These are phyloP conservation scores for Podaxis sp. DNA, from an alignment of 768 basidiomycete species.

Conservation along the genomic window DNA sequence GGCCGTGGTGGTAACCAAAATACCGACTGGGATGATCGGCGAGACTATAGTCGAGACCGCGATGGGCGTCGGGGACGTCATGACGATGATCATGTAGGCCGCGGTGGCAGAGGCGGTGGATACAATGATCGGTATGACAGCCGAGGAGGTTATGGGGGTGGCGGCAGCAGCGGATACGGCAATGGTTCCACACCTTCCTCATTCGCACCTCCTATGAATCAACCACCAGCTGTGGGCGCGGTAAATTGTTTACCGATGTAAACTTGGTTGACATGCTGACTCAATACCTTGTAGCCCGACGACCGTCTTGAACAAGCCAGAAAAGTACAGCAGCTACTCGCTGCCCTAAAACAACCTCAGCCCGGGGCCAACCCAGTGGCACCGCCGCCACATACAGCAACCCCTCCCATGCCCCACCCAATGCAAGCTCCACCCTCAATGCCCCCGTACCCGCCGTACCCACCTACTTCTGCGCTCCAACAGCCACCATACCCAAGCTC, in stretches of 20 bases:
- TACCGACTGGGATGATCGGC: constrained; percentile 36
- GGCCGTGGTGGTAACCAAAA: constrained; percentile 32
- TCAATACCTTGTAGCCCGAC: constrained; percentile 46
- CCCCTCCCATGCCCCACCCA: constrained; percentile 36
- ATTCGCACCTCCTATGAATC: constrained; percentile 32
- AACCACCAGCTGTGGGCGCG: constrained; percentile 24
- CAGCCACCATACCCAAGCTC: constrained; percentile 31
- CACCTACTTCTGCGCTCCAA: constrained; percentile 26
- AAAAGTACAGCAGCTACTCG: constrained; percentile 82
- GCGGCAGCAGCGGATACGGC: constrained; percentile 32
- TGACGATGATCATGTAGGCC: constrained; percentile 36
- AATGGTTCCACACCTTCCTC: constrained; percentile 15
- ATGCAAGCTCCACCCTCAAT: constrained; percentile 36
- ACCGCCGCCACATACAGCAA: constrained; percentile 33
- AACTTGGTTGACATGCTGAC: background rate
- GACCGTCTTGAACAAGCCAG: constrained; percentile 88
- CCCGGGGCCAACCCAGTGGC: constrained; percentile 35
- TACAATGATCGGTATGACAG: constrained; percentile 46
- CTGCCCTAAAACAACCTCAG: constrained; percentile 75
- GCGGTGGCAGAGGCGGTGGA: constrained; percentile 35
- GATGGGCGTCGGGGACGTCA: constrained; percentile 41
- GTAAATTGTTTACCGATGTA: constrained; percentile 18
- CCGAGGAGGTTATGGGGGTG: constrained; percentile 35
- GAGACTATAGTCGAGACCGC: constrained; percentile 45
- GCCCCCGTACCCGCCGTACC: constrained; percentile 47